Evolutionary conservation across 148 eudicot genomes (phyloP).

Genomic region (Amaranthus cruentus): DNA sequence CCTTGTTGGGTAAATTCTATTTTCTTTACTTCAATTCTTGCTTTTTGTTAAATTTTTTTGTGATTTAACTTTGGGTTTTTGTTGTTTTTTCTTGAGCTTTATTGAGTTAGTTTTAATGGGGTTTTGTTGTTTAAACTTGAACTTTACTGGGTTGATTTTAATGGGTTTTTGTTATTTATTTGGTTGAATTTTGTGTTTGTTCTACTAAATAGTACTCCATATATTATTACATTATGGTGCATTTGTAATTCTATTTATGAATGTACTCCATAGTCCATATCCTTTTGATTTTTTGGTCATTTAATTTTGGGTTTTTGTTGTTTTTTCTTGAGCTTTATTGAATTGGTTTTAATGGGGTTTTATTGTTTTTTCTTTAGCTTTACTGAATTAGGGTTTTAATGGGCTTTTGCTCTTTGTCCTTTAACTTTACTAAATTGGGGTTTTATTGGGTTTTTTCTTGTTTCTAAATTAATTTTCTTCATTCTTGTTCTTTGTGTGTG

Average conservation of each 20-base stretch:
- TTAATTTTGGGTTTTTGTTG: neutral
- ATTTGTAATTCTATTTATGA: no score
- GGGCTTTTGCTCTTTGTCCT: neutral
- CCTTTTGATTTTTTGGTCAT: neutral
- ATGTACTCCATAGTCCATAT: no score
- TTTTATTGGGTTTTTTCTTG: neutral
- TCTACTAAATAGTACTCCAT: no score
- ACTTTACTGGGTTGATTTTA: neutral
- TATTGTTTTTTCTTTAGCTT: neutral
- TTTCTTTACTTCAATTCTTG: neutral
- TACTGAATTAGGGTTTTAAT: neutral
- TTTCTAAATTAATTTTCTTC: neutral
- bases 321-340: neutral
- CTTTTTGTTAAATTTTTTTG: neutral
- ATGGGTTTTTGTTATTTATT: neutral
- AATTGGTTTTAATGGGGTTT: neutral
- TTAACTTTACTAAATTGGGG: neutral
- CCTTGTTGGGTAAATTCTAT: slow-evolving; percentile 47
- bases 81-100: neutral
- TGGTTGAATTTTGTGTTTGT: neutral
- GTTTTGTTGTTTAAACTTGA: neutral
- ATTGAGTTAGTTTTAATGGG: slow-evolving; percentile 8
- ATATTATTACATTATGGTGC: no score
- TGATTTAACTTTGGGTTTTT: neutral
- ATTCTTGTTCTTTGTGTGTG: neutral